A percentile compares a stretch with the other conserved stretches of the same genome.
These are phyloP conservation scores for Cystofilobasidium bisporidii DNA, from an alignment of 768 basidiomycete genomes.

Conservation along the genomic window DNA sequence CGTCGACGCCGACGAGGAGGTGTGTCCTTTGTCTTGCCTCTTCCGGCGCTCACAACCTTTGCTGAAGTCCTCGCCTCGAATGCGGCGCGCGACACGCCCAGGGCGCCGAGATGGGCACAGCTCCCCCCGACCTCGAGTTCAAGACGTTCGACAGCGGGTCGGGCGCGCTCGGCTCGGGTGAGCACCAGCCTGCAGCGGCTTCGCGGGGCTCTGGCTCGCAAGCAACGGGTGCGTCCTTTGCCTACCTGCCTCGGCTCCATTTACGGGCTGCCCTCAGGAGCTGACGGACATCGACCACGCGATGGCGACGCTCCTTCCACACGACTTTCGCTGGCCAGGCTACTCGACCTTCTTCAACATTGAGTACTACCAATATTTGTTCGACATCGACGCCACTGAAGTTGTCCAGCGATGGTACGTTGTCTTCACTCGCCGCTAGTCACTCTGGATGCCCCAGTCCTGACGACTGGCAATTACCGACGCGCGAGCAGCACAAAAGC, in stretches of 20 bases:
- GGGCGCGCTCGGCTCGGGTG: background rate
- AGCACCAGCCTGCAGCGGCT: background rate
- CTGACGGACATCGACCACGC: too few relatives aligned
- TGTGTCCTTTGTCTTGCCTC: background rate
- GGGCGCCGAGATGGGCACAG: background rate
- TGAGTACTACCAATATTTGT: constrained; percentile 28
- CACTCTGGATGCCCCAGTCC: background rate
- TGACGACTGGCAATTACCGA: background rate
- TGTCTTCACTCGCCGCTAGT: background rate
- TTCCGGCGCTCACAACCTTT: background rate
- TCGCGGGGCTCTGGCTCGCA: background rate
- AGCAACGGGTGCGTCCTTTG: too few relatives aligned
- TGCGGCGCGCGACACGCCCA: background rate
- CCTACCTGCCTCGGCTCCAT: background rate
- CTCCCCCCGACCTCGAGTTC: background rate
- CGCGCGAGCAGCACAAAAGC: constrained; percentile 18
- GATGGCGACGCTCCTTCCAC: too few relatives aligned
- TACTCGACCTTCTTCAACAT: constrained; percentile 17
- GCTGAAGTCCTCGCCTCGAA: background rate
- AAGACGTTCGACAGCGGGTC: background rate
- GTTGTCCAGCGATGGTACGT: constrained; percentile 26
- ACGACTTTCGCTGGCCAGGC: too few relatives aligned
- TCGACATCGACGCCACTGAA: constrained; percentile 26
- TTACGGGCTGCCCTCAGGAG: too few relatives aligned
- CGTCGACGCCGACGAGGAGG: constrained; percentile 25